Evolutionary conservation across 78 protist genomes (phyloP).

Genomic region (slime mould (Dictyostelium discoideum)): dicty_2.7 NC_007089.4:1836001-1836500

Average conservation of each 20-base stretch:
- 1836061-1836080: not conserved
- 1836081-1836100: not conserved
- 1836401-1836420: conserved; percentile 4
- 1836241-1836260: not conserved
- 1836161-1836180: not conserved
- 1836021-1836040: not conserved
- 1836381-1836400: not conserved
- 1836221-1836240: not conserved
- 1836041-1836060: not conserved
- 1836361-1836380: not conserved
- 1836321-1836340: not conserved
- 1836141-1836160: not conserved
- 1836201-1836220: not conserved
- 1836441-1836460: conserved; percentile 16
- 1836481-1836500: too few relatives aligned
- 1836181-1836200: not conserved
- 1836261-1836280: not conserved
- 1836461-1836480: too few relatives aligned
- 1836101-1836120: not conserved
- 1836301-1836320: not conserved
- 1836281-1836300: conserved; percentile 10
- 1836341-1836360: not conserved
- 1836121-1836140: not conserved
- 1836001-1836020: not conserved
- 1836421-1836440: conserved; percentile 15